Percentiles rank a stretch among this genome's conserved stretches.
Evolutionary conservation across 176 grass and related monocot genomes (phyloP).

Genomic region (Triticum monococcum): DNA sequence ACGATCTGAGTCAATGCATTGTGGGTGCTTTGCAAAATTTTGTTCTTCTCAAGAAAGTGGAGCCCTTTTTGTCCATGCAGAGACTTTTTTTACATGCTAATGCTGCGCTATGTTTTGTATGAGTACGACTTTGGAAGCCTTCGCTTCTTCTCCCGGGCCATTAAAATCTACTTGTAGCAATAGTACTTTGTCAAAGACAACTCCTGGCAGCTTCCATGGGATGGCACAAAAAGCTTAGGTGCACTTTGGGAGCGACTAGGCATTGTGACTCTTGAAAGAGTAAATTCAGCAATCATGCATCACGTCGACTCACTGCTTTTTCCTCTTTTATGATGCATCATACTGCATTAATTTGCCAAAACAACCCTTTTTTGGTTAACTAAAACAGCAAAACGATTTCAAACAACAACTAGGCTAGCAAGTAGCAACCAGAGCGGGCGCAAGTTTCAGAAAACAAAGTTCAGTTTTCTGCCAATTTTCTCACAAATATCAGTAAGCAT

Average conservation of each 20-base stretch:
- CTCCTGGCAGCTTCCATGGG: conserved; percentile 22
- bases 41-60: conserved; percentile 56
- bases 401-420: not conserved
- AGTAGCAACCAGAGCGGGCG: not conserved
- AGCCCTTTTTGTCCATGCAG: conserved; percentile 20
- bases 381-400: not conserved
- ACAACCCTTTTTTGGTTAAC: not conserved
- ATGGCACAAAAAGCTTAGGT: conserved; percentile 34
- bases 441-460: not conserved
- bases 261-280: conserved; percentile 30
- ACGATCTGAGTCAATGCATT: conserved; percentile 39
- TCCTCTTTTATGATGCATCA: not conserved
- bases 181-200: conserved; percentile 34
- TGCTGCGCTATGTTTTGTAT: too few relatives aligned
- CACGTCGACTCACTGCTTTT: conserved; percentile 20
- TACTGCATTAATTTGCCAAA: not conserved
- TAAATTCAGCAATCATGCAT: conserved; percentile 29
- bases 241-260: conserved; percentile 34
- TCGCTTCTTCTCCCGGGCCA: not conserved
- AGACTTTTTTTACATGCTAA: conserved; percentile 12
- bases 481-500: too few relatives aligned
- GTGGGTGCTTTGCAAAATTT: conserved; percentile 25
- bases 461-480: too few relatives aligned
- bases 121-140: not conserved
- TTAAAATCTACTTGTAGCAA: conserved; percentile 18